Conservation (phyloP, 768 basidiomycete genomes). For the Arthromyces matolae region DNA sequence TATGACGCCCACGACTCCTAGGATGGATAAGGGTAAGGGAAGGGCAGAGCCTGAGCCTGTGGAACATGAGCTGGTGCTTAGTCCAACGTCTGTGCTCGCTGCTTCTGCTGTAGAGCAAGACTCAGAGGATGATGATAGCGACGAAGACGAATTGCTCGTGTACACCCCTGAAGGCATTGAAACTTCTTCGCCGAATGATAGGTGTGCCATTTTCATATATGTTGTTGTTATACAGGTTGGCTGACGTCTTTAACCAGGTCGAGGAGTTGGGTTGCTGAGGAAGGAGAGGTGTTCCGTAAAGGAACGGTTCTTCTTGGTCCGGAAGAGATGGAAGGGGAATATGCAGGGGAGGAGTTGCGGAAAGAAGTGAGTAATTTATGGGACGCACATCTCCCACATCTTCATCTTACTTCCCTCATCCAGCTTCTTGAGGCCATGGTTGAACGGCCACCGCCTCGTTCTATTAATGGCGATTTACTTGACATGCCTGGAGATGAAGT, state of each 20-base stretch:
- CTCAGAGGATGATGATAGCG: conserved; percentile 43
- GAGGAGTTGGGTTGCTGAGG: conserved; percentile 84
- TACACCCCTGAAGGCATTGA: conserved; percentile 30
- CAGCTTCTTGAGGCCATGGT: conserved; percentile 85
- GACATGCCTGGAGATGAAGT: conserved; percentile 15
- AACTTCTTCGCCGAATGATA: conserved; percentile 39
- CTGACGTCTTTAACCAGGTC: conserved; percentile 41
- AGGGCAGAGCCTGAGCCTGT: conserved; percentile 67
- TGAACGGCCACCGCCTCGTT: conserved; percentile 76
- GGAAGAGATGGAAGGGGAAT: conserved; percentile 88
- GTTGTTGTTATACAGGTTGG: conserved; percentile 1
- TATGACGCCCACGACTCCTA: conserved; percentile 50
- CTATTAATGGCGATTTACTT: conserved; percentile 60
- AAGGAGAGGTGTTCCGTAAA: conserved; percentile 95
- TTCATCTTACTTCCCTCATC: neutral
- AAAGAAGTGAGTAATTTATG: conserved; percentile 52
- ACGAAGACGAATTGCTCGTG: conserved; percentile 35
- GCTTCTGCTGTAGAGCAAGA: conserved; percentile 44
- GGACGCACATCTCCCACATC: too few relatives aligned
- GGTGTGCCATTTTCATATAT: conserved; percentile 35
- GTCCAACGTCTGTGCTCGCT: conserved; percentile 52
- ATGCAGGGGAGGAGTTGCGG: conserved; percentile 83
- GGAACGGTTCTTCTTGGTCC: conserved; percentile 75
- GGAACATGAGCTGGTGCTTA: conserved; percentile 66
- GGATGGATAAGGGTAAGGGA: conserved; percentile 76